These are phyloP conservation scores for Kwoniella newhampshirensis DNA, from an alignment of 768 basidiomycete genomes.

Conservation along the genomic window DNA sequence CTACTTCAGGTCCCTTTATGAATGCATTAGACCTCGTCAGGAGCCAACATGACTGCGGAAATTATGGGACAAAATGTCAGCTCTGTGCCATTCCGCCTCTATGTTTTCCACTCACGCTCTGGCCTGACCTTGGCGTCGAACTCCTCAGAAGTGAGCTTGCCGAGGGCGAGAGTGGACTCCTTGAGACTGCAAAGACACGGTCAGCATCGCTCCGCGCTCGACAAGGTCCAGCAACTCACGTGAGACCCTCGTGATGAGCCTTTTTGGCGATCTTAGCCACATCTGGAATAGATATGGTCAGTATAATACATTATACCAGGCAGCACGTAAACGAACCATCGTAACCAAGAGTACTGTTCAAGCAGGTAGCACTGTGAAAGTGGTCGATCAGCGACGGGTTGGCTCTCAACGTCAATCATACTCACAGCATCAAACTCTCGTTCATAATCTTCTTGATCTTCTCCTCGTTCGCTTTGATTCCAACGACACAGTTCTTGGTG, in stretches of 20 bases:
- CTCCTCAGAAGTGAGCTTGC: conserved; percentile 81
- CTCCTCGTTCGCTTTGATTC: conserved; percentile 94
- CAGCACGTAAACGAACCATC: conserved; percentile 68
- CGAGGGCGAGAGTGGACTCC: conserved; percentile 85
- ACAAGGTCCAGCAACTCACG: conserved; percentile 51
- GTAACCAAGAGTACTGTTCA: conserved; percentile 94
- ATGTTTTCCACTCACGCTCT: conserved; percentile 47
- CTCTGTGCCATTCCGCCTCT: not conserved
- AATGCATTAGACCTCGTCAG: conserved; percentile 45
- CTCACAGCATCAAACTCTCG: conserved; percentile 85
- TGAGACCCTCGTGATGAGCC: conserved; percentile 97
- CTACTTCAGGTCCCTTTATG: not conserved
- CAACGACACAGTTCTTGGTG: conserved; percentile 94
- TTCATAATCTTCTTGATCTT: conserved; percentile 83
- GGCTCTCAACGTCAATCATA: not conserved
- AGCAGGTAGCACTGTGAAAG: conserved; percentile 68
- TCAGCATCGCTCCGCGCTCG: not conserved
- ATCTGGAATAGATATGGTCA: conserved; percentile 58
- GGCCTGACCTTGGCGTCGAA: conserved; percentile 80
- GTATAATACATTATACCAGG: not conserved
- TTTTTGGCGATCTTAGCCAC: conserved; percentile 99
- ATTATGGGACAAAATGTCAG: conserved; percentile 5
- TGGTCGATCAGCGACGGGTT: not conserved
- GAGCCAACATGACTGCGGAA: conserved; percentile 50
- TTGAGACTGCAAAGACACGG: conserved; percentile 60